Evolutionary conservation across 768 basidiomycete genomes (phyloP).

Genomic region (Collybiopsis luxurians): DNA sequence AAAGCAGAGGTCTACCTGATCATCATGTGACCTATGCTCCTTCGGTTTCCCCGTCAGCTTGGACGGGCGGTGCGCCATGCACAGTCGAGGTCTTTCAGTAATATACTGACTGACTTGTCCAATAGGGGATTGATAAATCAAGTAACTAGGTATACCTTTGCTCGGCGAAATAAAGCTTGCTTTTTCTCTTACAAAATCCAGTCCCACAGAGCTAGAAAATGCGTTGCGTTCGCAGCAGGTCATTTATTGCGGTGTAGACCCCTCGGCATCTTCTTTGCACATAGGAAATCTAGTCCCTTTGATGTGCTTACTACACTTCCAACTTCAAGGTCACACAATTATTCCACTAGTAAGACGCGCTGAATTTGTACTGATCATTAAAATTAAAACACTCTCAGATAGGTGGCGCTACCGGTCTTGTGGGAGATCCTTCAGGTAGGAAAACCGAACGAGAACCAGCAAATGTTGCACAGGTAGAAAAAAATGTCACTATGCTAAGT

Average conservation of each 20-base stretch:
- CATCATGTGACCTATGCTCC: constrained; percentile 3
- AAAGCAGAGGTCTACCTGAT: neutral
- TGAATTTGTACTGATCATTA: neutral
- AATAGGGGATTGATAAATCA: constrained; percentile 48
- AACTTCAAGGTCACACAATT: constrained; percentile 74
- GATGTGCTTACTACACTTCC: constrained; percentile 85
- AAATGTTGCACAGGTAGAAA: constrained; percentile 51
- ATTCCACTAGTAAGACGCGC: constrained; percentile 72
- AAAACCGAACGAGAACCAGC: constrained; percentile 75
- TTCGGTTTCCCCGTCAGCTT: constrained; percentile 1
- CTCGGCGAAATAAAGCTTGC: neutral
- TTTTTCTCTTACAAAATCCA: constrained; percentile 15
- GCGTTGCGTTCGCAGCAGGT: constrained; percentile 43
- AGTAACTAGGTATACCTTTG: constrained; percentile 35
- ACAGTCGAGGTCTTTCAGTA: neutral
- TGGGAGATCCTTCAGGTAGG: constrained; percentile 95
- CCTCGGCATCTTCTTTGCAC: constrained; percentile 86
- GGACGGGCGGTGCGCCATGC: constrained; percentile 3
- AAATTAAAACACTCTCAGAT: constrained; percentile 49
- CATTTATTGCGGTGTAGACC: constrained; percentile 90
- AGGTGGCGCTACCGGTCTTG: constrained; percentile 93
- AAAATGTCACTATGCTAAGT: constrained; percentile 66
- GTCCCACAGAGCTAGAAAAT: constrained; percentile 38
- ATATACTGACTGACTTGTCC: constrained; percentile 39
- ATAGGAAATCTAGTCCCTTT: constrained; percentile 92